Evolutionary conservation across 768 basidiomycete species (phyloP), one percentile per base, ranked within the genome.

Genomic region (Roridomyces roridus): DNA sequence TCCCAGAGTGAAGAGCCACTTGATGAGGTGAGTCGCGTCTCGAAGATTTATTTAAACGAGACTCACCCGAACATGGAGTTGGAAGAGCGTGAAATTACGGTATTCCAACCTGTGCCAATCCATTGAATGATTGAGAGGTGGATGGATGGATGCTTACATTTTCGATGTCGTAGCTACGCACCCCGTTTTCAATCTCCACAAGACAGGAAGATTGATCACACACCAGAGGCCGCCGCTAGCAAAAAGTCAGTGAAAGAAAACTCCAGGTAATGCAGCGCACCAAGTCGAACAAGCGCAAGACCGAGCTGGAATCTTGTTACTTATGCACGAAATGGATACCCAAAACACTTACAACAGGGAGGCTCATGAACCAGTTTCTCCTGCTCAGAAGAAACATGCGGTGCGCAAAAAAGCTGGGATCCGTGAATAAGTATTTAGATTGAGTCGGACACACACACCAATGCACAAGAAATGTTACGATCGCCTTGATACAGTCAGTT

Each of bases 1-100:
- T 9, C 83, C 84, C 1, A 75, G 69, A 3, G 83, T 84, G 52
- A 85, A 84, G 14, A 80, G 66, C 75, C 79, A 80, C 81, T 81
- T 49, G 51, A 45, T 24, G 29, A 46, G 18, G n/a, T n/a, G n/a
- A n/a, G n/a, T n/a, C n/a, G n/a, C n/a, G n/a, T n/a, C n/a, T n/a
- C n/a, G n/a, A n/a, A n/a, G n/a, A n/a, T n/a, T n/a, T n/a, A n/a
- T n/a, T n/a, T 24, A 48, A 21, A 45, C 23, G 50, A 26, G n/a
- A 24, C 8, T 5, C 8, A 3, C 10, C 42, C 15, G 21, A 25
- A 7, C 21, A 8, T 28, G 28, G 24, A 1, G 2, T 57, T 11
- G 25, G 25, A 28, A 17, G 29, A 25, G 8, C 17, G 4, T 42
- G 18, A 18, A 43, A 25, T 2, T 9, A 29, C n/a, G n/a, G n/a